These are phyloP conservation scores for Pseudomonodictys pantanalensis DNA, from an alignment of 495 filamentous ascomycete genomes.

Conservation along the genomic window DNA sequence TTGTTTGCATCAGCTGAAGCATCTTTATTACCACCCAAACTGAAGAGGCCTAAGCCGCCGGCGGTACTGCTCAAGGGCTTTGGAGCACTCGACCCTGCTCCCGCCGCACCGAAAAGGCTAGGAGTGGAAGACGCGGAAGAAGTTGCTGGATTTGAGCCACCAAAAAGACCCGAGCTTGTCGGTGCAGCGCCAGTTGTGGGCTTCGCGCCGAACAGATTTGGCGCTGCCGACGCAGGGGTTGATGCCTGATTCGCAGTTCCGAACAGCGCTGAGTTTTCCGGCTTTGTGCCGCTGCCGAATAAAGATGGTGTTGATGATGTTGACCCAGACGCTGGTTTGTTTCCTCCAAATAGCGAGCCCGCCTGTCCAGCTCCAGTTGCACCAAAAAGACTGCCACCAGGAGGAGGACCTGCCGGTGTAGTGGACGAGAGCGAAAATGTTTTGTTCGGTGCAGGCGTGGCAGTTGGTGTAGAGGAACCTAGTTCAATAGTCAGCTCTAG, in stretches of 20 bases:
- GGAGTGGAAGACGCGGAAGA: background rate
- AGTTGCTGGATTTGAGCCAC: constrained; percentile 1
- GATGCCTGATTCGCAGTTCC: constrained; percentile 17
- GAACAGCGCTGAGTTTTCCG: constrained; percentile 36
- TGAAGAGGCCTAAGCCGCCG: background rate
- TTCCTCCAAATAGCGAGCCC: no score
- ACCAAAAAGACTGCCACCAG: constrained; percentile 37
- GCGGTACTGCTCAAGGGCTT: constrained; percentile 6
- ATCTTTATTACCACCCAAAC: constrained; percentile 4
- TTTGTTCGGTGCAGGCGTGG: constrained; percentile 37
- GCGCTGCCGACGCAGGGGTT: constrained; percentile 29
- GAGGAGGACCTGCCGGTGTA: constrained; percentile 63
- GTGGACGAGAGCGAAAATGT: constrained; percentile 57
- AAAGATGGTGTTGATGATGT: background rate
- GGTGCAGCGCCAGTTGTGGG: constrained; percentile 2
- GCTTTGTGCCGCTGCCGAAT: constrained; percentile 8
- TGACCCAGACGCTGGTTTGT: no score
- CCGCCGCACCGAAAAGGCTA: background rate
- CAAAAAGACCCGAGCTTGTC: background rate
- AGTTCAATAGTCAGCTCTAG: constrained; percentile 6
- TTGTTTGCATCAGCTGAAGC: constrained; percentile 11
- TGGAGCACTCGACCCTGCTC: constrained; percentile 2
- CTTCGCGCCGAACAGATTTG: constrained; percentile 44
- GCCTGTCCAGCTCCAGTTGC: no score
- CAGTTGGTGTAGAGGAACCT: constrained; percentile 31